Evolutionary conservation across 2,329 filamentous ascomycete species (phyloP).

Genomic region (Parasarocladium wereldwijsianum): DNA sequence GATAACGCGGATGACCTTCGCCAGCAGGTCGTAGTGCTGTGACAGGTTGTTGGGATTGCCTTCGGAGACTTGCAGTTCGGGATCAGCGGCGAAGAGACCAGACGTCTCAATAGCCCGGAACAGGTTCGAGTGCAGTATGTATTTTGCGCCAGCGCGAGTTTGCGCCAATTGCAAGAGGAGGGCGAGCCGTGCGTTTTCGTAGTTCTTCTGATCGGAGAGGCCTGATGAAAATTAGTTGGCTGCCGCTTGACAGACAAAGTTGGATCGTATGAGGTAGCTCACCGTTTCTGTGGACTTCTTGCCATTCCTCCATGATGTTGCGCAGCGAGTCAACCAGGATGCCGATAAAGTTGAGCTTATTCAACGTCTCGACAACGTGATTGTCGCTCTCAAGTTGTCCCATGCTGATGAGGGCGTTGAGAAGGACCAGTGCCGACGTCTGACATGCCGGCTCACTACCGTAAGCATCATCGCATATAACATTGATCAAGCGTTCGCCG

Average conservation of each 20-base stretch:
- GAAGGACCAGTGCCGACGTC: constrained; percentile 71
- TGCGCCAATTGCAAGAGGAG: constrained; percentile 75
- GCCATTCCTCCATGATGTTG: constrained; percentile 59
- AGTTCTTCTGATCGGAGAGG: constrained; percentile 30
- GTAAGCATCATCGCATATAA: constrained; percentile 86
- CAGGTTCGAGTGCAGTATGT: constrained; percentile 78
- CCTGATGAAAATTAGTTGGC: constrained; percentile 13
- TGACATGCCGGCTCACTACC: constrained; percentile 70
- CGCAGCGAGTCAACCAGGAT: constrained; percentile 82
- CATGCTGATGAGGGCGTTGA: constrained; percentile 62
- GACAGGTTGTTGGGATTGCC: constrained; percentile 56
- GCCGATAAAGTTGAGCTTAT: constrained; percentile 78
- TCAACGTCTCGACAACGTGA: constrained; percentile 64
- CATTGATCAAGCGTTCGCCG: constrained; percentile 69
- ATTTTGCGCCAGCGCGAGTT: constrained; percentile 67
- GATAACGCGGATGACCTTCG: constrained; percentile 67
- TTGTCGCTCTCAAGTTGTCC: constrained; percentile 57
- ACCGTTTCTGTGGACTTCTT: constrained; percentile 40
- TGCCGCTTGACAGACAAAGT: neutral
- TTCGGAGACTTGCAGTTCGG: constrained; percentile 74
- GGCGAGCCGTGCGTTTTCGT: constrained; percentile 58
- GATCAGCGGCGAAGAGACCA: constrained; percentile 77
- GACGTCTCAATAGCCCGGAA: constrained; percentile 71
- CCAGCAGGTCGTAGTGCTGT: constrained; percentile 73
- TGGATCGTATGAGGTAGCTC: constrained; percentile 13